phyloP scores from a whole-genome alignment of 2,329 filamentous ascomycete species.

The Alternaria sp. region DNA sequence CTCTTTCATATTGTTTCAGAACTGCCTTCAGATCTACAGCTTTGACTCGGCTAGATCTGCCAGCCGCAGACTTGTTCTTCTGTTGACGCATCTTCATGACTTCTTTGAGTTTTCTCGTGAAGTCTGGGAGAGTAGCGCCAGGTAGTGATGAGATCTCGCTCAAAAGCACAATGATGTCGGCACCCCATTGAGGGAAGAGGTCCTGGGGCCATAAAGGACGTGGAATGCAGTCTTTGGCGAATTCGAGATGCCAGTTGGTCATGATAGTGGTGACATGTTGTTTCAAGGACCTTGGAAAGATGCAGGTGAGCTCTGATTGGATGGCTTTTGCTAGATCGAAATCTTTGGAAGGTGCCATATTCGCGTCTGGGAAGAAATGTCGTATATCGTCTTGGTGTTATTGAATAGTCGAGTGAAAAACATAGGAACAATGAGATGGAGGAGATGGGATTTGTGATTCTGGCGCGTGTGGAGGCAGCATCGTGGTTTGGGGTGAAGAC shows the following conservation, averaged over 20 bases:
- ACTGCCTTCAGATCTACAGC: conserved; percentile 2
- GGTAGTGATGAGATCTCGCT: conserved; percentile 7
- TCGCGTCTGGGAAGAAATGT: background rate
- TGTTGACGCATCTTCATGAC: conserved; percentile 3
- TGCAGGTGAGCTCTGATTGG: background rate
- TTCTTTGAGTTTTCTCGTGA: background rate
- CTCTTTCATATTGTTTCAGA: background rate
- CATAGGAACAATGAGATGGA: background rate
- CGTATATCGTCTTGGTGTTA: background rate
- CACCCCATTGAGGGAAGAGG: conserved; percentile 3
- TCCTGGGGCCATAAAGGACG: conserved; percentile 8
- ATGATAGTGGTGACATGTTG: background rate
- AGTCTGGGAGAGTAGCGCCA: conserved; percentile 6
- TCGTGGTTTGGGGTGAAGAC: conserved; percentile 2
- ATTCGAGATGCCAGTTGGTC: conserved; percentile 7
- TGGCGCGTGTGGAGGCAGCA: conserved; percentile 1
- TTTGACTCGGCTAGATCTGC: background rate
- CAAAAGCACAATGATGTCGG: conserved; percentile 6
- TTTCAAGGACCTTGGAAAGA: background rate
- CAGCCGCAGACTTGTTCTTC: background rate
- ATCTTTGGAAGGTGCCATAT: conserved; percentile 4
- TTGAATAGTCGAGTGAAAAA: background rate
- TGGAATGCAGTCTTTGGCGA: conserved; percentile 1
- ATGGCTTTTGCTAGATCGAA: background rate
- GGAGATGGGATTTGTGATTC: background rate